Base-by-base conservation (phyloP, 2,329 filamentous ascomycete genomes). In the Thelonectria olida region DNA sequence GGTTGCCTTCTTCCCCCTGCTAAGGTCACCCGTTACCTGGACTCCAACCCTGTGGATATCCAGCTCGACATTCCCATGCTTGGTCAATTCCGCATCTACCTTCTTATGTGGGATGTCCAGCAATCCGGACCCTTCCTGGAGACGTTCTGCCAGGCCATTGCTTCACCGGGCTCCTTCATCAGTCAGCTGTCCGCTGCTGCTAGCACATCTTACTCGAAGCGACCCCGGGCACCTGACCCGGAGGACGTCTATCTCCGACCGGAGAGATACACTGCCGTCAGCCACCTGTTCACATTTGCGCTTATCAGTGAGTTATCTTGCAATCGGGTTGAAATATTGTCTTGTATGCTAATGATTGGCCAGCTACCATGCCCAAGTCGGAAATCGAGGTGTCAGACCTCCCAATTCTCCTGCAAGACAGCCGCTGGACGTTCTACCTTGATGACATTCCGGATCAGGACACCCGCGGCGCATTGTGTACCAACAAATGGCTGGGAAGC, bases 21-120 rank as follows among this genome's bases (percentile, higher is more conserved):
- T 39, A 90, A 87, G 75, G 90, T 90, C 17, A 91, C 89, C 1
- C 85, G 91, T 25, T 93, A 90, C 72, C 85, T 93, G 52, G 91
- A 94, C 75, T 88, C 90, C 4, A 94, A 93, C 69, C 91, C 91
- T 0, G 87, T 94, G 41, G 89, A 93, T 67, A 80, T 93, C 25
- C 90, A 94, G 73, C 85, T 92, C 6, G 91, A 93, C 70, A 91
- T 93, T 44, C 91, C 91, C 2, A 85, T 92, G 76, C 80, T 93
- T 6, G 89, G 91, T 23, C 91, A 94, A 71, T 94, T 93, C 79
- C 85, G 90, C 49, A 85, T 93, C 45, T 93, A 91, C 74, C 83
- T 93, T 62, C 84, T 94, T 62, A 85, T 88, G 62, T 87, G 85
- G 70, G 83, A 92, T 68, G 80, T 92, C 2, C 80, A 82, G 55